Evolutionary conservation across 352 stramenopile genomes (phyloP).

Genomic region (Phytophthora rubi): DNA sequence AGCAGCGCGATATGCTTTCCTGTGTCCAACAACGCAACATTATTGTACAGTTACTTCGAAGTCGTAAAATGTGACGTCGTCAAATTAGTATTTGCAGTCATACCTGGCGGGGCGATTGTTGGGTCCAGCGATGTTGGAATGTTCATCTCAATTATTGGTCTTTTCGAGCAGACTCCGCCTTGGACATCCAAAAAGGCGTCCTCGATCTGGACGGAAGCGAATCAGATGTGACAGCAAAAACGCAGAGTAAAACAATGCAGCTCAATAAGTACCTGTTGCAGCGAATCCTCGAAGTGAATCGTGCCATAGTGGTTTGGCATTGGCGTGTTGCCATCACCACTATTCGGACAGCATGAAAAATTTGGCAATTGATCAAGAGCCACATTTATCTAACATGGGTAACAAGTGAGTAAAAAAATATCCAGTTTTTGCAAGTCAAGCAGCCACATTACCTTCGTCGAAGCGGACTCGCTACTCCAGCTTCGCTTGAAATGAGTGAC

Average conservation of each 20-base stretch:
- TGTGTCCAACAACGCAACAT: slow-evolving; percentile 10
- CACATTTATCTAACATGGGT: slow-evolving; percentile 83
- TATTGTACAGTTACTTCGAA: not conserved
- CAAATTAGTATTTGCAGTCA: not conserved
- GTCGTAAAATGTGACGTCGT: no score
- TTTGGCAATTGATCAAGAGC: slow-evolving; percentile 84
- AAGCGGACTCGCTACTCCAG: slow-evolving; percentile 83
- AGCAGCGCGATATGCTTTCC: slow-evolving; percentile 91
- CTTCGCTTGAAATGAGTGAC: slow-evolving; percentile 79
- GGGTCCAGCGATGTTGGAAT: slow-evolving; percentile 87
- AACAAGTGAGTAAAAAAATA: not conserved
- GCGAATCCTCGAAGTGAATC: slow-evolving; percentile 89
- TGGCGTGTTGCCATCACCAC: slow-evolving; percentile 52
- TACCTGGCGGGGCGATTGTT: slow-evolving; percentile 77
- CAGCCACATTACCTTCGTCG: slow-evolving; percentile 63
- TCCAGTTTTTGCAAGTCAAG: not conserved
- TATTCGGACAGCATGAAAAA: slow-evolving; percentile 83
- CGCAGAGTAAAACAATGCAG: not conserved
- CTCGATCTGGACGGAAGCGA: slow-evolving; percentile 70
- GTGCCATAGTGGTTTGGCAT: slow-evolving; percentile 89
- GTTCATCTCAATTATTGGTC: slow-evolving; percentile 93
- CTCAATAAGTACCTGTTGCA: slow-evolving; percentile 51
- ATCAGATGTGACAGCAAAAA: not conserved
- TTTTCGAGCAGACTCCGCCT: slow-evolving; percentile 63
- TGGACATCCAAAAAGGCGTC: slow-evolving; percentile 87